Base-by-base conservation (phyloP, 2,329 filamentous ascomycete species). In the Pestalotiopsis sp. region DNA sequence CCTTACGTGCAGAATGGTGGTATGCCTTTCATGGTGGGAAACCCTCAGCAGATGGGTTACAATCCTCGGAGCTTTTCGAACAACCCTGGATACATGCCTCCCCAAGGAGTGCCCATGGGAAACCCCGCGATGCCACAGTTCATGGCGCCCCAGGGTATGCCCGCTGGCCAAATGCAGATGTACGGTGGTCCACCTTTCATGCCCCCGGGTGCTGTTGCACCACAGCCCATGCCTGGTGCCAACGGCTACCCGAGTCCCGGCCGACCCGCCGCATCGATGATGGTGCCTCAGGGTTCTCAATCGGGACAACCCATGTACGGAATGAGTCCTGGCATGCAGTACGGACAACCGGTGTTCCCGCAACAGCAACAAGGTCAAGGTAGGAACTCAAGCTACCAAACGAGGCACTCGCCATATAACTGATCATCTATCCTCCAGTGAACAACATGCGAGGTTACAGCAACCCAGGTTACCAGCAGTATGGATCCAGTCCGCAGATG, bases 211-310 rank as follows among this genome's bases (percentile, higher is more conserved):
- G 81, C 82, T 55, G 85, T 84, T 1, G 85, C 85, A 20, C 87
- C 86, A 35, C 88, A 89, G 71, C 79, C 82, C 9, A 86, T 89
- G 66, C 88, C 91, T 22, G 92, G 88, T 57, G 85, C 88, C 7
- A 92, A 91, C 73, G 93, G 94, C 17, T 97, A 93, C 75, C 92
- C 94, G n/a, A 98, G 95, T 77, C 95, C 95, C 1, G 90, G 93
- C 67, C 89, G 94, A 61, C 90, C 91, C 35, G 78, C 84, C 22
- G 93, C 96, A 13, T 91, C 93, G 1, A 94, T 97, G 90, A 98
- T 98, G 95, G 92, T 91, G 75, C 94, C 94, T 72, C 94, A 97
- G 81, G 93, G 93, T 66, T 98, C 94, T 35, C 95, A 98, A 75
- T 94, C 97, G 78, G 94, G 94, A 55, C 94, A 97, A 77, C 89